phyloP scores from a whole-genome alignment of 78 protist genomes.

The Neovahlkampfia damariscottae region DNA sequence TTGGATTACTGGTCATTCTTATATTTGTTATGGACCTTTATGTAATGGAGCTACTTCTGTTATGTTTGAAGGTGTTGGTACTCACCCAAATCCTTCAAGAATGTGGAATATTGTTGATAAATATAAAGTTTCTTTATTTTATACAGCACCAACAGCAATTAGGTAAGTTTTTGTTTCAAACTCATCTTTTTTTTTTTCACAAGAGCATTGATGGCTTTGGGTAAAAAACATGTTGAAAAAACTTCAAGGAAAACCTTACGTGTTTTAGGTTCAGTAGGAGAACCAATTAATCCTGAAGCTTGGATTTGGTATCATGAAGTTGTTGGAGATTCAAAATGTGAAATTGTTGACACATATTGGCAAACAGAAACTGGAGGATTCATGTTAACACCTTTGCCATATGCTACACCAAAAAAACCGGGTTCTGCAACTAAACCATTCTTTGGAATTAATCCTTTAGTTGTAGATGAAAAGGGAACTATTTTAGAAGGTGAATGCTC shows the following conservation, averaged over 20 bases:
- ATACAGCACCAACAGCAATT: conserved; percentile 98
- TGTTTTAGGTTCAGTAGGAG: conserved; percentile 84
- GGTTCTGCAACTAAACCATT: conserved; percentile 85
- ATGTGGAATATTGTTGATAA: conserved; percentile 76
- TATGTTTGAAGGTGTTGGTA: conserved; percentile 83
- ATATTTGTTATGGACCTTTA: conserved; percentile 88
- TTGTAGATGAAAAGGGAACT: conserved; percentile 55
- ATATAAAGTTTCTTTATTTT: conserved; percentile 72
- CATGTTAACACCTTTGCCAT: conserved; percentile 82
- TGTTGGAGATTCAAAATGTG: conserved; percentile 65
- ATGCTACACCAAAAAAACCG: conserved; percentile 73
- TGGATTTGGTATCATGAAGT: conserved; percentile 79
- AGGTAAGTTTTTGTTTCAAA: too few relatives aligned
- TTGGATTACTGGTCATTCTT: conserved; percentile 97
- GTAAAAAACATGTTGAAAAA: conserved; percentile 44
- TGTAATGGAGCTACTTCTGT: conserved; percentile 79
- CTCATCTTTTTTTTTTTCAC: too few relatives aligned
- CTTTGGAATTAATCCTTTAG: conserved; percentile 74
- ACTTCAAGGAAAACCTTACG: conserved; percentile 39
- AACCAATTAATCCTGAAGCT: conserved; percentile 85
- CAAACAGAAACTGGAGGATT: conserved; percentile 94
- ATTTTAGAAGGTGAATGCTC: conserved; percentile 20
- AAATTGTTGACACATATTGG: conserved; percentile 95
- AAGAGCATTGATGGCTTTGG: conserved; percentile 71
- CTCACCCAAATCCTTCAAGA: conserved; percentile 71